Evolutionary conservation across 352 stramenopile genomes (phyloP).

Genomic region (Pythium aquatile): DNA sequence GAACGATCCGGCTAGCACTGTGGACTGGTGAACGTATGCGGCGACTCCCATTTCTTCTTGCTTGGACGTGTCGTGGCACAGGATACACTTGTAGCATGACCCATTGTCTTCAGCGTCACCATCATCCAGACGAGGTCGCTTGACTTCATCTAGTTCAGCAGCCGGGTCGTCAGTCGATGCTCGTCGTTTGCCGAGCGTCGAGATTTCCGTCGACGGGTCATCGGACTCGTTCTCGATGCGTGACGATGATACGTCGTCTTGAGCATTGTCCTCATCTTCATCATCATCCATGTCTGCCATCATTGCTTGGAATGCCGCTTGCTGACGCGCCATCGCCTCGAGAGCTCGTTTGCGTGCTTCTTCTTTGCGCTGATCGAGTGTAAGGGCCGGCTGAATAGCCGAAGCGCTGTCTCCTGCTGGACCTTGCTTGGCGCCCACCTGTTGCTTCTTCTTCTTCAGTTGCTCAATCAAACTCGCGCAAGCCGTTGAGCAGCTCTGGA

Average conservation of each 20-base stretch:
- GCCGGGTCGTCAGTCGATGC: conserved; percentile 32
- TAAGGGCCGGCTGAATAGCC: conserved; percentile 15
- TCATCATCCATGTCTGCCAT: conserved; percentile 47
- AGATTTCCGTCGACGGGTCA: conserved; percentile 5
- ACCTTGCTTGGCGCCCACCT: conserved; percentile 23
- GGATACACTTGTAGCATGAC: conserved; percentile 67
- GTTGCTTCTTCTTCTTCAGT: conserved; percentile 32
- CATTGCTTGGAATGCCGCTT: conserved; percentile 85
- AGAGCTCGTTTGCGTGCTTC: conserved; percentile 76
- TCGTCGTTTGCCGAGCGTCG: conserved; percentile 49
- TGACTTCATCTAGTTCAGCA: conserved; percentile 35
- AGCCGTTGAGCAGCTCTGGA: conserved; percentile 39
- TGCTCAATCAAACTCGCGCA: conserved; percentile 30
- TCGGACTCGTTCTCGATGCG: conserved; percentile 5
- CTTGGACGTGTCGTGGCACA: conserved; percentile 79
- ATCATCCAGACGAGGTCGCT: conserved; percentile 48
- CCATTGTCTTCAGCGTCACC: conserved; percentile 28
- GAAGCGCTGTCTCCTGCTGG: neutral
- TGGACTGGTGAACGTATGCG: conserved; percentile 86
- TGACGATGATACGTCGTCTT: conserved; percentile 21
- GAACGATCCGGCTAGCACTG: conserved; percentile 74
- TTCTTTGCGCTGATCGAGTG: conserved; percentile 74
- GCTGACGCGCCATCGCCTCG: conserved; percentile 76
- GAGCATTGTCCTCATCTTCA: conserved; percentile 27
- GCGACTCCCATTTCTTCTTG: conserved; percentile 85